phyloP scores from a whole-genome alignment of 176 grass and related monocot genomes.

The Puya raimondii region DNA sequence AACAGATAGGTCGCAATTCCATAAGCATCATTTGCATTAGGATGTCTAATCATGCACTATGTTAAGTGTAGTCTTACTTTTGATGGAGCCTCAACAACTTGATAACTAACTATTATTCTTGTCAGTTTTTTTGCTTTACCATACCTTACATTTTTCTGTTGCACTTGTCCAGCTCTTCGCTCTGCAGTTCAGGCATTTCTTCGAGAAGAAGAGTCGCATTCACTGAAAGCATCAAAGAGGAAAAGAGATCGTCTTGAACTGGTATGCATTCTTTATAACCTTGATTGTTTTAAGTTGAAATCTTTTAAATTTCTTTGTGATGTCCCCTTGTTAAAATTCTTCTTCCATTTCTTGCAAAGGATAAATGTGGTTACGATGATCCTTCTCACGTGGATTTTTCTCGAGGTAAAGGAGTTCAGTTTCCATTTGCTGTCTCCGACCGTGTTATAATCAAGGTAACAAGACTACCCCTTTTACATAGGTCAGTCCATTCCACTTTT shows the following conservation, averaged over 20 bases:
- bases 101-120: too few relatives aligned
- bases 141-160: conserved; percentile 8
- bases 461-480: background rate
- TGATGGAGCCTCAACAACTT: too few relatives aligned
- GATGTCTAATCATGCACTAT: too few relatives aligned
- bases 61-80: too few relatives aligned
- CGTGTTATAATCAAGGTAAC: conserved; percentile 80
- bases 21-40: too few relatives aligned
- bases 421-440: conserved; percentile 71
- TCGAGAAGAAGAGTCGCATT: conserved; percentile 48
- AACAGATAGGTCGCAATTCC: too few relatives aligned
- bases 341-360: conserved; percentile 34
- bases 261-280: conserved; percentile 22
- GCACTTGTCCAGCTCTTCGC: conserved; percentile 54
- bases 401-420: conserved; percentile 66
- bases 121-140: background rate
- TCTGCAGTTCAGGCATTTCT: conserved; percentile 75
- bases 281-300: background rate
- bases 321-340: background rate
- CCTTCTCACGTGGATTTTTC: conserved; percentile 33
- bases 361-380: conserved; percentile 63
- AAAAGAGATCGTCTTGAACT: conserved; percentile 51
- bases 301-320: background rate
- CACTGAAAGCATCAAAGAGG: conserved; percentile 52
- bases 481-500: background rate